phyloP scores from a whole-genome alignment of 202 grass and related monocot genomes.

The Cymbopogon flexuosus region DNA sequence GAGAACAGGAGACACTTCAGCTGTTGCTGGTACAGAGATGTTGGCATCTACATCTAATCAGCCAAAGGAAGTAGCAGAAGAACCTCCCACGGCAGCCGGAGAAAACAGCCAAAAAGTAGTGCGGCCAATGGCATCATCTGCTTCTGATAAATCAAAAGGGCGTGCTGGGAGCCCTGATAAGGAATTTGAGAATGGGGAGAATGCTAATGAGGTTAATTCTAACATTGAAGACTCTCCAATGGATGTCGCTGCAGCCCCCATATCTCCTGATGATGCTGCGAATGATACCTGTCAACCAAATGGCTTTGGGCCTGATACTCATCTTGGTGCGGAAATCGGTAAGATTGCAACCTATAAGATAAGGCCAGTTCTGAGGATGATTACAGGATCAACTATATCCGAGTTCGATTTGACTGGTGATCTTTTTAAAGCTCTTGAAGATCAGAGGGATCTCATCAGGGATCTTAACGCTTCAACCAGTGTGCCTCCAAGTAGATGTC shows the following conservation, averaged over 20 bases:
- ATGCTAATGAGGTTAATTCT: constrained; percentile 52
- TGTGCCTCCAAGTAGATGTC: constrained; percentile 63
- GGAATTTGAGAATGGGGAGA: constrained; percentile 53
- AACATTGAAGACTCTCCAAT: constrained; percentile 55
- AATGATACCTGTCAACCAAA: constrained; percentile 46
- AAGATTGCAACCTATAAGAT: constrained; percentile 70
- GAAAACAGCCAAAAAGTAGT: constrained; percentile 40
- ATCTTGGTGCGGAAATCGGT: constrained; percentile 57
- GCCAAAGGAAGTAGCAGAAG: constrained; percentile 44
- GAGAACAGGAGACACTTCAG: constrained; percentile 53
- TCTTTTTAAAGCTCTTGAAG: constrained; percentile 73
- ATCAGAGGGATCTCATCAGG: constrained; percentile 73
- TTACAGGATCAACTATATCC: constrained; percentile 56
- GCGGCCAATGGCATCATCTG: constrained; percentile 39
- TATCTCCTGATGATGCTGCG: constrained; percentile 53
- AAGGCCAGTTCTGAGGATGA: constrained; percentile 69
- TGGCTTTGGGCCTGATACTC: constrained; percentile 48
- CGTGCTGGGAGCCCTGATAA: constrained; percentile 45
- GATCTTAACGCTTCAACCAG: constrained; percentile 44
- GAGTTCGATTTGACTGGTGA: constrained; percentile 83
- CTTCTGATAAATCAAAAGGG: constrained; percentile 58
- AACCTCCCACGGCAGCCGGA: constrained; percentile 30
- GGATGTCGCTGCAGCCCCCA: constrained; percentile 41
- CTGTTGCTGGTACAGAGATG: constrained; percentile 71
- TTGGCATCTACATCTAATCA: constrained; percentile 69